Percentiles rank a stretch among this genome's conserved stretches.
Conservation (phyloP, 768 basidiomycete species). For the Agrocybe pediades region DNA sequence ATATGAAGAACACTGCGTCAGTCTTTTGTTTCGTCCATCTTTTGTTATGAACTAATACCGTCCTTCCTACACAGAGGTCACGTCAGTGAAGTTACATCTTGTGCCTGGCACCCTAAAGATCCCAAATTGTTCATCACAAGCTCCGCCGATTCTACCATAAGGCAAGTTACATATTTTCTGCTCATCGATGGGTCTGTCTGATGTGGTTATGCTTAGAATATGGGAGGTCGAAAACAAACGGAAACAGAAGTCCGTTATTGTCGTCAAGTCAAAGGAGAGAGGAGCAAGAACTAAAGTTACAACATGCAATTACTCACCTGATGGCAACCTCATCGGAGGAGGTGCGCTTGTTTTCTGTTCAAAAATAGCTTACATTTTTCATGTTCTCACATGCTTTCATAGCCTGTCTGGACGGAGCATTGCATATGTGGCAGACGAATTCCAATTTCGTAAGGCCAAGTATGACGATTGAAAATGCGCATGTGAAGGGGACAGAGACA, state of each 20-base stretch:
- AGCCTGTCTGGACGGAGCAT: conserved; percentile 90
- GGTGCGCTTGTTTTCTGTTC: conserved; percentile 46
- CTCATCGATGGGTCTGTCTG: neutral
- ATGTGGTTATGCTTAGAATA: conserved; percentile 51
- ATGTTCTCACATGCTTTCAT: neutral
- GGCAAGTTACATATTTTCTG: conserved; percentile 45
- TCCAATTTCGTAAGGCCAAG: conserved; percentile 95
- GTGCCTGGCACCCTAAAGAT: conserved; percentile 92
- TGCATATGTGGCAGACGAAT: conserved; percentile 91
- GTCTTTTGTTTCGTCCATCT: conserved; percentile 29
- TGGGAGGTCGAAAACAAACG: conserved; percentile 94
- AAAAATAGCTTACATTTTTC: neutral
- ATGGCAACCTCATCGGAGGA: conserved; percentile 89
- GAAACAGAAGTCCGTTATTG: conserved; percentile 95
- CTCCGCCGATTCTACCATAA: conserved; percentile 94
- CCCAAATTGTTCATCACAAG: conserved; percentile 84
- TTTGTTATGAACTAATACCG: conserved; percentile 3
- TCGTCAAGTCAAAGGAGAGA: conserved; percentile 94
- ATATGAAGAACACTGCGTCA: conserved; percentile 98
- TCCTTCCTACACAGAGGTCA: conserved; percentile 69
- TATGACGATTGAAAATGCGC: conserved; percentile 84
- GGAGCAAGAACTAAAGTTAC: conserved; percentile 93
- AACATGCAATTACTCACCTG: conserved; percentile 82
- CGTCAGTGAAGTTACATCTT: conserved; percentile 88
- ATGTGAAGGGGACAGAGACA: conserved; percentile 82